Base-by-base conservation (phyloP, 176 grass and related monocot species). In the Guadua angustifolia region DNA sequence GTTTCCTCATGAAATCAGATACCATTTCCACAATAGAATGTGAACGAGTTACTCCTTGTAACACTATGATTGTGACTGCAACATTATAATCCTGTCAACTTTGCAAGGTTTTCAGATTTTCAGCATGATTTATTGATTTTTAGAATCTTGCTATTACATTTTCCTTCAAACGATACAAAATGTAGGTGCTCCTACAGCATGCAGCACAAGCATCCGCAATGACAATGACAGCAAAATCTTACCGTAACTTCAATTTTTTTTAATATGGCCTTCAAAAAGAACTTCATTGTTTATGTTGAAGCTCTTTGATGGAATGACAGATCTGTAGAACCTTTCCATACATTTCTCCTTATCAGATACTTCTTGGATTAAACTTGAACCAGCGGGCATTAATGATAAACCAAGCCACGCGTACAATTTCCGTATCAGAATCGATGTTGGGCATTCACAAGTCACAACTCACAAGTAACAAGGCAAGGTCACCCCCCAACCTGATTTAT, bases 401-500 rank as follows among this genome's bases (percentile, higher is more conserved):
- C 25, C 43, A 50, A 88, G 21, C 32, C 9, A 79, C 26, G 22
- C 4, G 0, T 42, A 35, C 15, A 55, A 15, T 35, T 55, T 78
- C n/a, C 21, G 7, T 84, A 76, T 2, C 14, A 21, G 16, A 69
- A 9, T 25, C 1, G 1, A 45, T 36, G 25, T n/a, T 52, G 57
- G 63, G 24, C 47, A 76, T 69, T 70, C 52, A 69, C 49, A 69
- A 69, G 55, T 65, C 3, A n/a, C n/a, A n/a, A n/a, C n/a, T 1
- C 29, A 44, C 49, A 73, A 33, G 42, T 70, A 42, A 69, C 49
- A 16, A 43, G 36, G 53, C 38, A 78, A 33, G 43, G 42, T 35
- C 18, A 60, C 60, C 32, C 60, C 32, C 56, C 49, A 0, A 19
- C 53, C 47, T 67, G 59, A 66, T 77, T 89, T 86, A 86, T 89